Percentiles rank a stretch among this genome's conserved stretches.
These are phyloP conservation scores for Albizia julibrissin DNA, from an alignment of 306 rosid species.

Conservation along the genomic window DNA sequence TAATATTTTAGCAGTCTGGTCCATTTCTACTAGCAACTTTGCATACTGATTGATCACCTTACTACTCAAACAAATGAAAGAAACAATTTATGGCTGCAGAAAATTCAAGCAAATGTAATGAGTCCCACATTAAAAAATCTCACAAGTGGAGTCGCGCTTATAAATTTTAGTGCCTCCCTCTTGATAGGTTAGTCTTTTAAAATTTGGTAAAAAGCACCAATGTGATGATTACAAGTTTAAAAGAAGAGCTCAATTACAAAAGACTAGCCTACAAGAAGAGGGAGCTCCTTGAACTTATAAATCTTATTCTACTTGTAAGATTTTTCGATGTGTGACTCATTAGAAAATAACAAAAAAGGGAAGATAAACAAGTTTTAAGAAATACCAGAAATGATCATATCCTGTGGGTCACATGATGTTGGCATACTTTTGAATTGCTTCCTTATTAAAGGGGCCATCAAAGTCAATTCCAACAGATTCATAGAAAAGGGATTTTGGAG, in stretches of 20 bases:
- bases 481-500: neutral
- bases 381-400: conserved; percentile 40
- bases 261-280: no score
- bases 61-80: conserved; percentile 15
- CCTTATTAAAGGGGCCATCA: conserved; percentile 13
- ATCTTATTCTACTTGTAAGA: no score
- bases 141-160: no score
- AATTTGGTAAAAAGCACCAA: no score
- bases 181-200: no score
- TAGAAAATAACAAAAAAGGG: neutral
- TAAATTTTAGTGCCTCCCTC: no score
- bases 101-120: no score
- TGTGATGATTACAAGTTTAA: no score
- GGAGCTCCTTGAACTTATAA: no score
- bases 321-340: no score
- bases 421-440: conserved; percentile 36
- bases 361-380: neutral
- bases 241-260: no score
- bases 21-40: conserved; percentile 40
- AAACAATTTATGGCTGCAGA: neutral
- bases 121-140: no score
- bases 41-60: conserved; percentile 26
- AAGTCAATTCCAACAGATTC: conserved; percentile 39
- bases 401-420: conserved; percentile 38
- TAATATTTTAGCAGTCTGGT: conserved; percentile 29